phyloP scores from a whole-genome alignment of 2,329 filamentous ascomycete species.

The Neopestalotiopsis sp. region DNA sequence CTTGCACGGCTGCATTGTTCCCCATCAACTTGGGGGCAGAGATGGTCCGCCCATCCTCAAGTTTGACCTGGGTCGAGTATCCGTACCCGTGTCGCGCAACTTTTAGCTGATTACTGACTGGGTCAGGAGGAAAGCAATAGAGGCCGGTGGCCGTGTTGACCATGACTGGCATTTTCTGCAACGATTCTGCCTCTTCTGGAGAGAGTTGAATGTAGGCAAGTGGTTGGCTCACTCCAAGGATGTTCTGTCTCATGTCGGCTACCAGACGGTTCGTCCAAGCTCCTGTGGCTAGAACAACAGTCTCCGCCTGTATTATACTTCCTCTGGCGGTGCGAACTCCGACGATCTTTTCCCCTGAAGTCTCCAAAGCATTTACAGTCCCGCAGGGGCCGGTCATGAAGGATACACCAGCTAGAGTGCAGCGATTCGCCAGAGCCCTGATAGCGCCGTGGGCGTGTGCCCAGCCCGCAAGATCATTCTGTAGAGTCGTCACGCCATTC shows the following conservation, averaged over 20 bases:
- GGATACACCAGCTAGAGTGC: conserved; percentile 49
- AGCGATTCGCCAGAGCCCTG: conserved; percentile 41
- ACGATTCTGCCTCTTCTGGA: conserved; percentile 56
- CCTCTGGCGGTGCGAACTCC: not conserved
- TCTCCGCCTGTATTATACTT: not conserved
- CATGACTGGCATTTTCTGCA: conserved; percentile 63
- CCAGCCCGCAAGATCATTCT: conserved; percentile 18
- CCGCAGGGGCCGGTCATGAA: conserved; percentile 38
- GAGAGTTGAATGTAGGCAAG: conserved; percentile 69
- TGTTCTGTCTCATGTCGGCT: conserved; percentile 62
- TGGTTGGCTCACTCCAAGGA: conserved; percentile 68
- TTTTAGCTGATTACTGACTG: conserved; percentile 52
- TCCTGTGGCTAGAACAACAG: conserved; percentile 68
- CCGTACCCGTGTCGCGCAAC: conserved; percentile 66
- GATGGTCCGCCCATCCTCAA: conserved; percentile 28
- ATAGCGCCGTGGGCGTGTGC: conserved; percentile 36
- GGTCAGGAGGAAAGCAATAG: conserved; percentile 59
- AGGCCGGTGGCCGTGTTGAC: conserved; percentile 59
- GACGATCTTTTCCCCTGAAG: conserved; percentile 13
- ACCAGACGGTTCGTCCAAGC: conserved; percentile 65
- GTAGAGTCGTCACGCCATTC: conserved; percentile 17
- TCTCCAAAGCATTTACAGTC: conserved; percentile 30
- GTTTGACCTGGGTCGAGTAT: conserved; percentile 42
- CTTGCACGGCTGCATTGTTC: conserved; percentile 43
- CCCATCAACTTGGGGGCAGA: conserved; percentile 39